Conservation (phyloP, 768 basidiomycete genomes). For the Austroboletus festivus region DNA sequence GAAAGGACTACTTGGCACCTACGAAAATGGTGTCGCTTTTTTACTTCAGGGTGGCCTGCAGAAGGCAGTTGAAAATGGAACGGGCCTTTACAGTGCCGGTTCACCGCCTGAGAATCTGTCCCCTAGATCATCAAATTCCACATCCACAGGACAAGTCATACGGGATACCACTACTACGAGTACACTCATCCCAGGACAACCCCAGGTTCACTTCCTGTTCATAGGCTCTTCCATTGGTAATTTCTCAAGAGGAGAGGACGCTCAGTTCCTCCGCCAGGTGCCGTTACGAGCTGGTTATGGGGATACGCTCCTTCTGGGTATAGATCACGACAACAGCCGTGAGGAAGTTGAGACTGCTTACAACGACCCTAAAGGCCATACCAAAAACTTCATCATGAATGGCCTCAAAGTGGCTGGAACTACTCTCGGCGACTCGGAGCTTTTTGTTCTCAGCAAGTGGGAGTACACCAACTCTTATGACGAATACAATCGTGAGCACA, state of each 20-base stretch:
- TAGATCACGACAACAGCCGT: slow-evolving; percentile 79
- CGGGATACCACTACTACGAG: slow-evolving; percentile 9
- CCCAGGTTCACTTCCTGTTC: slow-evolving; percentile 81
- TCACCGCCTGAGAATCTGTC: slow-evolving; percentile 40
- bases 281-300: slow-evolving; percentile 71
- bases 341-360: slow-evolving; percentile 81
- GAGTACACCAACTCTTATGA: slow-evolving; percentile 66
- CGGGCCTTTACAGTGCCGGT: not conserved
- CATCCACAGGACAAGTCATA: slow-evolving; percentile 20
- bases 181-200: slow-evolving; percentile 48
- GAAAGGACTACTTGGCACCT: slow-evolving; percentile 88
- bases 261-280: slow-evolving; percentile 70
- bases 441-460: slow-evolving; percentile 72
- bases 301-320: slow-evolving; percentile 86
- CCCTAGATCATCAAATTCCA: slow-evolving; percentile 33
- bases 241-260: slow-evolving; percentile 69
- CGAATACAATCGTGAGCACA: slow-evolving; percentile 43
- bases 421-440: slow-evolving; percentile 59
- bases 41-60: slow-evolving; percentile 45
- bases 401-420: slow-evolving; percentile 69
- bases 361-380: slow-evolving; percentile 74
- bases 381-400: slow-evolving; percentile 81
- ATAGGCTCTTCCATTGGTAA: slow-evolving; percentile 92
- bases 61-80: slow-evolving; percentile 5
- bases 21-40: slow-evolving; percentile 83